phyloP scores from a whole-genome alignment of 2,329 filamentous ascomycete species.

The Drechmeria coniospora region DNA sequence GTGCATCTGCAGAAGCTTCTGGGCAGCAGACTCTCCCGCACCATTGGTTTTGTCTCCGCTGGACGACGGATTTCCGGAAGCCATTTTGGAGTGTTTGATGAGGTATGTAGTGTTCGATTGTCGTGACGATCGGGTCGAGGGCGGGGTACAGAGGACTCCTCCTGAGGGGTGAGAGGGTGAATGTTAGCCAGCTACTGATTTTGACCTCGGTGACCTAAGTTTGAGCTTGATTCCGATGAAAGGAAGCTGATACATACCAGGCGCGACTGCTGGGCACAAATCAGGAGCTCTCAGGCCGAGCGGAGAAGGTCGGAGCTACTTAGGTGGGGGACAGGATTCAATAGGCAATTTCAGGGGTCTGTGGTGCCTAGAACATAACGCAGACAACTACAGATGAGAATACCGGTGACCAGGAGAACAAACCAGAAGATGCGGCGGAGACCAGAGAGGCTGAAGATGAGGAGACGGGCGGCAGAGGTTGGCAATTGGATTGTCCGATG shows the following conservation, averaged over 20 bases:
- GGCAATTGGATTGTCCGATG: slow-evolving; percentile 13
- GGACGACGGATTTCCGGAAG: slow-evolving; percentile 16
- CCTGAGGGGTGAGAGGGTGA: too few relatives aligned
- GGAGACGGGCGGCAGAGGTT: slow-evolving; percentile 11
- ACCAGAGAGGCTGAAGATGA: slow-evolving; percentile 12
- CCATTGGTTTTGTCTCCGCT: slow-evolving; percentile 19
- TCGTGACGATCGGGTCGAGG: too few relatives aligned
- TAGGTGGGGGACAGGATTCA: neutral
- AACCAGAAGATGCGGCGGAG: slow-evolving; percentile 23
- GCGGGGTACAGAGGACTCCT: too few relatives aligned
- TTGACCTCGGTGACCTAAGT: too few relatives aligned
- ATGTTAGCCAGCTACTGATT: too few relatives aligned
- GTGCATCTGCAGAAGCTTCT: slow-evolving; percentile 52
- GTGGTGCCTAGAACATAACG: slow-evolving; percentile 24
- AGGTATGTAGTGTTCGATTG: too few relatives aligned
- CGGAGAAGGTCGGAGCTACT: too few relatives aligned
- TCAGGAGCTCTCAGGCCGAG: neutral
- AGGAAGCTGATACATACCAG: too few relatives aligned
- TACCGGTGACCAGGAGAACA: slow-evolving; percentile 24
- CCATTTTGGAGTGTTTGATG: too few relatives aligned
- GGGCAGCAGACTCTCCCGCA: slow-evolving; percentile 35
- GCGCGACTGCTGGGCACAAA: neutral
- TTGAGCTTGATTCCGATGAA: too few relatives aligned
- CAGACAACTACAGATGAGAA: slow-evolving; percentile 17
- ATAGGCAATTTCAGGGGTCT: slow-evolving; percentile 7